Percentiles rank a stretch among this genome's conserved stretches.
Evolutionary conservation across 31 red algal species (phyloP).

Genomic region (Asparagopsis taxiformis): DNA sequence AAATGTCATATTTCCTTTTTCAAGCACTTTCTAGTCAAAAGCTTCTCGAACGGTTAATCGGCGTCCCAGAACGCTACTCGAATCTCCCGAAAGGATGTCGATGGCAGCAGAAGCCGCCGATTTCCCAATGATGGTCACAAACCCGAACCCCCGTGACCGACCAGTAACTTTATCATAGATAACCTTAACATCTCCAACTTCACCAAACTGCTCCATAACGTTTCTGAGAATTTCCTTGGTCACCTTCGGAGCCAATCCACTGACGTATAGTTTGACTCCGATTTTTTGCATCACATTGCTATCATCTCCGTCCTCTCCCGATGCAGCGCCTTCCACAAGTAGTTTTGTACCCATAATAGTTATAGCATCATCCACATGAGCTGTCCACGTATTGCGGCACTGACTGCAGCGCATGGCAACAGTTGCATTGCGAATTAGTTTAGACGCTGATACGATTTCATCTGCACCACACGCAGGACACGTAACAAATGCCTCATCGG

Average conservation of each 20-base stretch:
- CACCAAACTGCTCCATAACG: conserved; percentile 51
- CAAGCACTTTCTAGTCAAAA: too few species aligned
- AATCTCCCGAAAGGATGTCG: conserved; percentile 31
- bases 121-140: conserved; percentile 44
- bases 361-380: conserved; percentile 18
- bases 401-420: conserved; percentile 28
- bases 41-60: conserved; percentile 37
- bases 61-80: conserved; percentile 11
- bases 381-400: conserved; percentile 28
- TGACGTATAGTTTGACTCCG: conserved; percentile 52
- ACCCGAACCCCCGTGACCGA: conserved; percentile 65
- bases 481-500: conserved; percentile 50
- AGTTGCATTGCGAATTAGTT: conserved; percentile 9
- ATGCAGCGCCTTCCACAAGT: background rate
- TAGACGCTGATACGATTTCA: conserved; percentile 23
- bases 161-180: conserved; percentile 52
- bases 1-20: too few species aligned
- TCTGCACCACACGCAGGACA: conserved; percentile 47
- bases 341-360: conserved; percentile 29
- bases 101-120: conserved; percentile 43
- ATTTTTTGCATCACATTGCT: background rate
- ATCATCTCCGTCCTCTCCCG: background rate
- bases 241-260: conserved; percentile 41
- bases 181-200: conserved; percentile 37
- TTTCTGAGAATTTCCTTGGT: conserved; percentile 26